Percentiles rank a stretch among this genome's conserved stretches.
phyloP scores from a whole-genome alignment of 2,329 filamentous ascomycete species.

The Neodidymelliopsis sp. region DNA sequence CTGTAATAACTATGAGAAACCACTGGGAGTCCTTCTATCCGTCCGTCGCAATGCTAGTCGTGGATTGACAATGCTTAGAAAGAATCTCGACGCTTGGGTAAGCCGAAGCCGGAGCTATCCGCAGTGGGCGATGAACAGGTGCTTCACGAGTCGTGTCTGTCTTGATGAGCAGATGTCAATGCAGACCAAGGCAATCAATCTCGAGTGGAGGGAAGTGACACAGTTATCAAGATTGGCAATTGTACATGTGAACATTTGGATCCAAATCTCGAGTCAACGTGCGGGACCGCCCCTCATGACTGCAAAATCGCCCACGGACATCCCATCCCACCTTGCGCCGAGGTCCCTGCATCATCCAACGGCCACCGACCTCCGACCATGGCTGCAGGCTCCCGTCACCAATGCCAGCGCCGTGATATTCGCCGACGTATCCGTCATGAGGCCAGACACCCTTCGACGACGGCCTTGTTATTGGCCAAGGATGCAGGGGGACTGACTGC shows the following conservation, averaged over 20 bases:
- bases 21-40: slow-evolving; percentile 3
- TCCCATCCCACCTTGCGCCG: too few relatives aligned
- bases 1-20: neutral
- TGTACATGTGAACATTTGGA: slow-evolving; percentile 8
- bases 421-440: too few relatives aligned
- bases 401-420: neutral
- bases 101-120: slow-evolving; percentile 32
- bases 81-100: slow-evolving; percentile 29
- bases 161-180: too few relatives aligned
- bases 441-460: too few relatives aligned
- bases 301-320: too few relatives aligned
- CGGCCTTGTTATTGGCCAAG: neutral
- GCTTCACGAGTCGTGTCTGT: neutral
- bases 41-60: slow-evolving; percentile 1
- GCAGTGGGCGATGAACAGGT: neutral
- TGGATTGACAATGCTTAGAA: slow-evolving; percentile 32
- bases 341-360: slow-evolving; percentile 13
- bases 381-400: neutral
- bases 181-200: too few relatives aligned
- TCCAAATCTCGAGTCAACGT: slow-evolving; percentile 9
- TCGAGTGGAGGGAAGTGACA: neutral
- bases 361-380: slow-evolving; percentile 12
- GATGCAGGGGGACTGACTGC: too few relatives aligned
- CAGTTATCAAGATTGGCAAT: neutral
- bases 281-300: slow-evolving; percentile 18